Conservation (phyloP, 768 basidiomycete genomes). For the Rubroboletus pulcherrimus region DNA sequence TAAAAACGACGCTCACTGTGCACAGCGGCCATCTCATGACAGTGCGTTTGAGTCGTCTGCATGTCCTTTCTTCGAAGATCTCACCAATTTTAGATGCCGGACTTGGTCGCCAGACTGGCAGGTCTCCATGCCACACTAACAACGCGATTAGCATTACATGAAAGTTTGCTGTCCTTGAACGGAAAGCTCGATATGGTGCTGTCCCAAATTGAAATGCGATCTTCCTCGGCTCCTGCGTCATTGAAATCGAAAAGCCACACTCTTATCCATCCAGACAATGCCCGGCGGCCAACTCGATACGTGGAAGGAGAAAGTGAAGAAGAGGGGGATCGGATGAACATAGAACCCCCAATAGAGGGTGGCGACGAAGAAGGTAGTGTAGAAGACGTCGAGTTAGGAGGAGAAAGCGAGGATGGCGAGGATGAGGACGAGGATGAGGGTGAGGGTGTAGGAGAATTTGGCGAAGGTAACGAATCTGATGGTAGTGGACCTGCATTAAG, state of each 20-base stretch:
- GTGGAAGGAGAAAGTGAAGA: conserved; percentile 81
- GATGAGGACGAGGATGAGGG: conserved; percentile 44
- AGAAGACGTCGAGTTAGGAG: conserved; percentile 75
- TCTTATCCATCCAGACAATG: conserved; percentile 32
- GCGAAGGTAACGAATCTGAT: conserved; percentile 39
- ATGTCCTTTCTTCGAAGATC: not conserved
- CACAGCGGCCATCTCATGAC: conserved; percentile 95
- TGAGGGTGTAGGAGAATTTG: conserved; percentile 39
- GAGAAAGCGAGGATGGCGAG: conserved; percentile 53
- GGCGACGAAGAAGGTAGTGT: conserved; percentile 70
- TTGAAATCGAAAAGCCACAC: conserved; percentile 42
- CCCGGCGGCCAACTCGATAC: conserved; percentile 48
- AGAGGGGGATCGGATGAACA: conserved; percentile 55
- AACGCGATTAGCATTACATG: conserved; percentile 75
- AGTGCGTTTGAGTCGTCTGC: conserved; percentile 44
- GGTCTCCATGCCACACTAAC: conserved; percentile 80
- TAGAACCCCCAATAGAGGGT: conserved; percentile 58
- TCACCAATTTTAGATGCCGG: conserved; percentile 67
- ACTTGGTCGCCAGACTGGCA: conserved; percentile 82
- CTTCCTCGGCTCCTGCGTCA: conserved; percentile 62
- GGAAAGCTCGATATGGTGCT: conserved; percentile 93
- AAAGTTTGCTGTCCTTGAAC: conserved; percentile 78
- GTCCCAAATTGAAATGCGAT: conserved; percentile 87
- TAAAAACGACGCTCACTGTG: conserved; percentile 75
- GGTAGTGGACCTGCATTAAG: conserved; percentile 39